Percentiles rank a stretch among this genome's conserved stretches.
These are phyloP conservation scores for Colletotrichum sp. DNA, from an alignment of 2,329 filamentous ascomycete species.

Conservation along the genomic window DNA sequence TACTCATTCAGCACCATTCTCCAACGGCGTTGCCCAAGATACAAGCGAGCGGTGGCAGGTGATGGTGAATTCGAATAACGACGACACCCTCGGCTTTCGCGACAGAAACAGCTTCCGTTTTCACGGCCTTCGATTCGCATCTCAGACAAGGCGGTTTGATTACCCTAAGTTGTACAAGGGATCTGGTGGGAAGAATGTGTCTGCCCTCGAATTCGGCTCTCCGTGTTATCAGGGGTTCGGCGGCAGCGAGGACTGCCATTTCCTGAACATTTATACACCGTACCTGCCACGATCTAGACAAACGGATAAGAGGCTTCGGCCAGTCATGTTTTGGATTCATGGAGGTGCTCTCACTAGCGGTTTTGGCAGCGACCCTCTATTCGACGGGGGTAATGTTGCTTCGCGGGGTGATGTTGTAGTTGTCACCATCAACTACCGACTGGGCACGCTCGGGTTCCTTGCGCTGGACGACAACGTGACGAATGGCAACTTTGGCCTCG, in stretches of 20 bases:
- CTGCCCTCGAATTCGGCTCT: slow-evolving; percentile 35
- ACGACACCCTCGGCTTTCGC: slow-evolving; percentile 44
- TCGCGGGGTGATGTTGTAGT: slow-evolving; percentile 54
- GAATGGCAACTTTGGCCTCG: slow-evolving; percentile 54
- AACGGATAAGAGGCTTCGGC: slow-evolving; percentile 39
- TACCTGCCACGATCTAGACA: slow-evolving; percentile 37
- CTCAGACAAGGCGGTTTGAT: slow-evolving; percentile 40
- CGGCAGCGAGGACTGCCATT: slow-evolving; percentile 46
- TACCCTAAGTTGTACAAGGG: slow-evolving; percentile 39
- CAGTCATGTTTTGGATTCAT: slow-evolving; percentile 52
- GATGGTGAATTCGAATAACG: slow-evolving; percentile 40
- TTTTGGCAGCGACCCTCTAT: slow-evolving; percentile 45
- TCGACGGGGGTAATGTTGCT: slow-evolving; percentile 49
- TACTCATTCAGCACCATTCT: slow-evolving; percentile 47
- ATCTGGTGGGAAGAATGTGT: slow-evolving; percentile 25
- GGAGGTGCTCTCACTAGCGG: slow-evolving; percentile 46
- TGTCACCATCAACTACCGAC: slow-evolving; percentile 65
- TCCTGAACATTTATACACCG: slow-evolving; percentile 50
- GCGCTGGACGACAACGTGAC: slow-evolving; percentile 52
- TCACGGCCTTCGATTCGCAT: slow-evolving; percentile 45
- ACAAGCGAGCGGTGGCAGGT: slow-evolving; percentile 39
- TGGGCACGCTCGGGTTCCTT: slow-evolving; percentile 62
- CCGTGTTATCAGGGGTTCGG: slow-evolving; percentile 38
- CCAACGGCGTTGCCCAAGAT: slow-evolving; percentile 34
- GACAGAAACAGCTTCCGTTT: slow-evolving; percentile 55